Evolutionary conservation across 345 rosid genomes (phyloP).

Genomic region (Physaria fendleri): DNA sequence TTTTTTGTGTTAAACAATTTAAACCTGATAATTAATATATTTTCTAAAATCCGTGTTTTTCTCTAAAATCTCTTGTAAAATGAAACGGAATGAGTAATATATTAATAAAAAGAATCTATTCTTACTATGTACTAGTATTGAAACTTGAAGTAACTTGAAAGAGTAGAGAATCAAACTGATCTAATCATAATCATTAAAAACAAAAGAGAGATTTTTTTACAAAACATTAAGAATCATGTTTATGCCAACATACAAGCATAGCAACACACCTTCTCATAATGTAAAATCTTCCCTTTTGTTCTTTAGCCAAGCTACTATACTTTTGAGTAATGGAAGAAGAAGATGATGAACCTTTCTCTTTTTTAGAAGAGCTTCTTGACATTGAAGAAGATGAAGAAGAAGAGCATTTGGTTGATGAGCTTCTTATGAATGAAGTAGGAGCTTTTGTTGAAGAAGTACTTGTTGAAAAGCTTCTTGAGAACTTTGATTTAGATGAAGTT

Average conservation of each 20-base stretch:
- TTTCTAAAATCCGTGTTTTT: no score
- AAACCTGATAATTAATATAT: no score
- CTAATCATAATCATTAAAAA: slow-evolving; percentile 11
- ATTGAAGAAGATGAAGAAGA: slow-evolving; percentile 20
- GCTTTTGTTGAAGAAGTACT: slow-evolving; percentile 60
- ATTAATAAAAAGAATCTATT: slow-evolving; percentile 32
- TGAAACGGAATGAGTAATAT: no score
- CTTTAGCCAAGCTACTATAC: slow-evolving; percentile 83
- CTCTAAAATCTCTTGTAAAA: no score
- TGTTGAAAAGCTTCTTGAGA: slow-evolving; percentile 63
- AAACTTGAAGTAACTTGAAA: slow-evolving; percentile 38
- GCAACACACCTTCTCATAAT: slow-evolving; percentile 97
- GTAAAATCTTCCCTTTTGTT: slow-evolving; percentile 89
- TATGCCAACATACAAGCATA: slow-evolving; percentile 98
- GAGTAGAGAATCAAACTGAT: slow-evolving; percentile 27
- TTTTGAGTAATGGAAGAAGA: slow-evolving; percentile 58
- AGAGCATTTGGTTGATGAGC: slow-evolving; percentile 48
- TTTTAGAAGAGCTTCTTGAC: no score
- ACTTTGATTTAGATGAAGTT: slow-evolving; percentile 38
- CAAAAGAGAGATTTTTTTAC: slow-evolving; percentile 15
- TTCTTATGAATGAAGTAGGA: slow-evolving; percentile 40
- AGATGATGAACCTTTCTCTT: slow-evolving; percentile 64
- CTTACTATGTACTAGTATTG: slow-evolving; percentile 34
- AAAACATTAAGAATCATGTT: slow-evolving; percentile 78
- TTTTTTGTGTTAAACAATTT: no score